A percentile compares a stretch with the other conserved stretches of the same genome.
phyloP scores from a whole-genome alignment of 2,329 filamentous ascomycete species.

The Paracorniculantispora psalliotae region DNA sequence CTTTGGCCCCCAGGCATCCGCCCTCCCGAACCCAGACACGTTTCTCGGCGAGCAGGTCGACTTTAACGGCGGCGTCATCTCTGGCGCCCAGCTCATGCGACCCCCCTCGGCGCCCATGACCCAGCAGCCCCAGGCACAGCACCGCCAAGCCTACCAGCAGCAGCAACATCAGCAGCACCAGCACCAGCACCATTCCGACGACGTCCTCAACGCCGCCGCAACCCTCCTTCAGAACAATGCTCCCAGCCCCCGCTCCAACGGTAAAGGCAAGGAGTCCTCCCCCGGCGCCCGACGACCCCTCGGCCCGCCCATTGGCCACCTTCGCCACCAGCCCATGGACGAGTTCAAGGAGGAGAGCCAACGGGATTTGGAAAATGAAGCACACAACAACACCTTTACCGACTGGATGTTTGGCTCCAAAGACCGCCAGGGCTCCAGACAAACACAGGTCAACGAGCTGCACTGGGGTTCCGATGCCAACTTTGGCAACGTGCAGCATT shows the following conservation, averaged over 20 bases:
- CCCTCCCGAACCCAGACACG: conserved; percentile 16
- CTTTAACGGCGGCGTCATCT: neutral
- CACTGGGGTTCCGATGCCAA: conserved; percentile 66
- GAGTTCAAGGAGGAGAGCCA: conserved; percentile 38
- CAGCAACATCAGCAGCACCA: conserved; percentile 16
- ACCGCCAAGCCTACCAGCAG: conserved; percentile 18
- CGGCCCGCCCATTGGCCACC: conserved; percentile 34
- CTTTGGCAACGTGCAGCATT: conserved; percentile 54
- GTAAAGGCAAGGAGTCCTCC: conserved; percentile 18
- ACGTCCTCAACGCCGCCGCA: conserved; percentile 54
- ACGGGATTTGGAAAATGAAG: conserved; percentile 26
- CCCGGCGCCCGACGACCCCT: conserved; percentile 22
- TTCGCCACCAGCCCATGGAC: conserved; percentile 38
- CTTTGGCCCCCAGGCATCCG: conserved; percentile 46
- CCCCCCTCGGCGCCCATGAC: conserved; percentile 30
- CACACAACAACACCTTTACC: conserved; percentile 34
- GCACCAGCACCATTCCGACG: conserved; percentile 37
- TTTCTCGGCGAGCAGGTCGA: conserved; percentile 17
- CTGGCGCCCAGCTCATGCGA: conserved; percentile 27
- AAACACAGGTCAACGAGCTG: conserved; percentile 41
- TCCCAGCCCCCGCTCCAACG: conserved; percentile 11
- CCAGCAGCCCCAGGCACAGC: conserved; percentile 13
- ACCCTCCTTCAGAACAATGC: conserved; percentile 46
- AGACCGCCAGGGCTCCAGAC: conserved; percentile 25
- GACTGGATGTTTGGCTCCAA: conserved; percentile 38